Evolutionary conservation across 805 yeast genomes (phyloP).

Genomic region (Yamadazyma sp.): DNA sequence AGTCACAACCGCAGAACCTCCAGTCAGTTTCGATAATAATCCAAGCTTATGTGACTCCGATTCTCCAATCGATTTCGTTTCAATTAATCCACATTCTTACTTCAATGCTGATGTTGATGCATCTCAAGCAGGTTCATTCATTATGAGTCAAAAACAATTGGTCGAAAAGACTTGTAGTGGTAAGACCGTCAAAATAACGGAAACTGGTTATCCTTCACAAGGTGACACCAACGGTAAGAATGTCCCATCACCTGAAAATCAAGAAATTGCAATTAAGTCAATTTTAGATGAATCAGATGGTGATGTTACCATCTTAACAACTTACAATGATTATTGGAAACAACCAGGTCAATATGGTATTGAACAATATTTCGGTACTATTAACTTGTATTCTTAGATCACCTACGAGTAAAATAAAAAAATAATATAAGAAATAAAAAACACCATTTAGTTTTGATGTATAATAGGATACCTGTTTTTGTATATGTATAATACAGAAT

Average conservation of each 20-base stretch:
- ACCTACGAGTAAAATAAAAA: no score
- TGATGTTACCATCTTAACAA: conserved; percentile 69
- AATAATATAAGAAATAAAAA: no score
- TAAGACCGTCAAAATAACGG: conserved; percentile 61
- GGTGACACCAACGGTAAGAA: conserved; percentile 73
- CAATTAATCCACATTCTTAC: conserved; percentile 84
- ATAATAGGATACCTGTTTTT: background rate
- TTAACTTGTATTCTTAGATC: conserved; percentile 29
- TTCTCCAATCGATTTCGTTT: conserved; percentile 76
- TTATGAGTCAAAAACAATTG: conserved; percentile 56
- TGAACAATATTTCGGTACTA: conserved; percentile 83
- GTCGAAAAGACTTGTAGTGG: conserved; percentile 56
- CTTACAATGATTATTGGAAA: conserved; percentile 88
- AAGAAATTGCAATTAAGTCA: conserved; percentile 60
- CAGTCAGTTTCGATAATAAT: conserved; percentile 61
- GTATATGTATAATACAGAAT: no score
- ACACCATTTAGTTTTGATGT: background rate
- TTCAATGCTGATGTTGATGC: conserved; percentile 67
- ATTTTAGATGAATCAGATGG: conserved; percentile 58
- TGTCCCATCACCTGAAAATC: conserved; percentile 69
- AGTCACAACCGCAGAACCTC: conserved; percentile 87
- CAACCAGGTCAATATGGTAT: conserved; percentile 77
- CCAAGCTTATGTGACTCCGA: conserved; percentile 63
- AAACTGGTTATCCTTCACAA: conserved; percentile 84
- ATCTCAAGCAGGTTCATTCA: conserved; percentile 65